Percentiles rank a stretch among this genome's conserved stretches.
phyloP scores from a whole-genome alignment of 306 rosid species.

The Sechiopsis laciniata region DNA sequence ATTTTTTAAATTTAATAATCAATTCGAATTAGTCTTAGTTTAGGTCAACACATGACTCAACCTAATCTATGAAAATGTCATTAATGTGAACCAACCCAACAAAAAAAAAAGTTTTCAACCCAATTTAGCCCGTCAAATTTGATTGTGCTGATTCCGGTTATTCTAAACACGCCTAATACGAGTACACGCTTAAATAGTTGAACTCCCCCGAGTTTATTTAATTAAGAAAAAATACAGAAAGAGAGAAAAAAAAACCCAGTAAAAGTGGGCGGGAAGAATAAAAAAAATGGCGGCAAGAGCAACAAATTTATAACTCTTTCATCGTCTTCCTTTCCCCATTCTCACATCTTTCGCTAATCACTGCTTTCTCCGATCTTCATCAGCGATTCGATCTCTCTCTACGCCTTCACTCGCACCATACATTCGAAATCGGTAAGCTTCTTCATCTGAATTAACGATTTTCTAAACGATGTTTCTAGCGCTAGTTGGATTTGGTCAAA shows the following conservation, averaged over 20 bases:
- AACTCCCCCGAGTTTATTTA: too few relatives aligned
- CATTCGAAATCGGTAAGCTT: constrained; percentile 14
- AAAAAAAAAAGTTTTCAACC: too few relatives aligned
- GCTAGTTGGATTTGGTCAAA: neutral
- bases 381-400: neutral
- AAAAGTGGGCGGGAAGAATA: neutral
- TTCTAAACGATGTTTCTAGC: neutral
- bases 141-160: too few relatives aligned
- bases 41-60: too few relatives aligned
- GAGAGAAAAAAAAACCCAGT: neutral
- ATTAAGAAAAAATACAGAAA: too few relatives aligned
- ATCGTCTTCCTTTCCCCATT: neutral
- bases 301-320: neutral
- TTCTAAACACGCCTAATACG: too few relatives aligned
- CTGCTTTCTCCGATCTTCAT: neutral
- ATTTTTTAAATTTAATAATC: too few relatives aligned
- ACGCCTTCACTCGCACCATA: neutral
- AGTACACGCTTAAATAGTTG: too few relatives aligned
- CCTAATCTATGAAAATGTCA: too few relatives aligned
- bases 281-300: constrained; percentile 12
- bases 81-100: too few relatives aligned
- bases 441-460: neutral
- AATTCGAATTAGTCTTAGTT: too few relatives aligned
- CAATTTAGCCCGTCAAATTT: too few relatives aligned
- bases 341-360: neutral